A percentile compares a stretch with the other conserved stretches of the same genome.
phyloP scores from a whole-genome alignment of 495 filamentous ascomycete species.

The Glonium stellatum region DNA sequence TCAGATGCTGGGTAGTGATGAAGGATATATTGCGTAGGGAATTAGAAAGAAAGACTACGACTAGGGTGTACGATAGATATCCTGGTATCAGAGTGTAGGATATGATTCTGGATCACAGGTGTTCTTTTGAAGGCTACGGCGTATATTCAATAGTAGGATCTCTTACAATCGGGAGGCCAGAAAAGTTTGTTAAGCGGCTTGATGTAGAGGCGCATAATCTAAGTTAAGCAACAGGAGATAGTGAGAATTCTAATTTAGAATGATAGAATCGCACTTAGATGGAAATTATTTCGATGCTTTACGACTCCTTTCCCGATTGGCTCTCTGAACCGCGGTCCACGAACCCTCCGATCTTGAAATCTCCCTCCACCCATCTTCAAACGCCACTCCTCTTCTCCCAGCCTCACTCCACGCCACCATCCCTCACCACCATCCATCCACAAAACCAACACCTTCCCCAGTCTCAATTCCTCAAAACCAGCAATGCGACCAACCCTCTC shows the following conservation, averaged over 20 bases:
- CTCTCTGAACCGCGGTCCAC: constrained; percentile 9
- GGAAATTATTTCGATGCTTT: too few relatives aligned
- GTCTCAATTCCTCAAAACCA: neutral
- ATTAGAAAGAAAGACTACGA: neutral
- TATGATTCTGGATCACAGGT: neutral
- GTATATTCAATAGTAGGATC: neutral
- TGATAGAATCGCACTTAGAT: too few relatives aligned
- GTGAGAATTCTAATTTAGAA: too few relatives aligned
- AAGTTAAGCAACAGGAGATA: too few relatives aligned
- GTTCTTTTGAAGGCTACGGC: neutral
- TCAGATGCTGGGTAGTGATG: constrained; percentile 15
- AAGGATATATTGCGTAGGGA: constrained; percentile 23
- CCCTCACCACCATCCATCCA: neutral
- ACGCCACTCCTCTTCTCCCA: neutral
- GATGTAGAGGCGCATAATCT: too few relatives aligned
- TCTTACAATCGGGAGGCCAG: too few relatives aligned
- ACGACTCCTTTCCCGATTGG: constrained; percentile 17
- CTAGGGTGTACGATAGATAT: neutral
- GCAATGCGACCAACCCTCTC: neutral
- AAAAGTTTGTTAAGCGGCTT: too few relatives aligned
- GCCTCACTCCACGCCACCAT: neutral
- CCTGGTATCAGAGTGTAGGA: neutral
- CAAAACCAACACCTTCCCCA: neutral
- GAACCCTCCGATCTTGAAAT: constrained; percentile 2
- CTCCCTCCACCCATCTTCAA: neutral